These are phyloP conservation scores for Prinsepia uniflora DNA, from an alignment of 306 rosid genomes.

Conservation along the genomic window DNA sequence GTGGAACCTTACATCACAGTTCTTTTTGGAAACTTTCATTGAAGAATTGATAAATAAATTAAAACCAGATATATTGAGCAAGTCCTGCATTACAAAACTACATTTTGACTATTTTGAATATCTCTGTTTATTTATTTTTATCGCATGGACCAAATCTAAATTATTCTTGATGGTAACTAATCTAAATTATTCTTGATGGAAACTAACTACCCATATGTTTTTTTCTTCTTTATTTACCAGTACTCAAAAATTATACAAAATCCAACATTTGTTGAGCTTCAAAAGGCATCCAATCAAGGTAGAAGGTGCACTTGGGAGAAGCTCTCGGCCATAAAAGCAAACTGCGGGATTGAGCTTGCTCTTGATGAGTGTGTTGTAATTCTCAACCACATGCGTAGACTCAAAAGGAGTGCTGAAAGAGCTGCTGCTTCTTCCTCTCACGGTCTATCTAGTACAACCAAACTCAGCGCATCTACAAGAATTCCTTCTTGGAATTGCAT, in stretches of 20 bases:
- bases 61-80: background rate
- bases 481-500: slow-evolving; percentile 98
- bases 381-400: slow-evolving; percentile 90
- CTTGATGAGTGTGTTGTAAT: slow-evolving; percentile 84
- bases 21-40: background rate
- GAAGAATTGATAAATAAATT: background rate
- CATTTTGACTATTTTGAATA: background rate
- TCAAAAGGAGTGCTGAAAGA: slow-evolving; percentile 66
- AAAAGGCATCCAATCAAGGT: slow-evolving; percentile 96
- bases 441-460: slow-evolving; percentile 46
- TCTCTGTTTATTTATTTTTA: background rate
- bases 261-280: slow-evolving; percentile 83
- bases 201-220: slow-evolving; percentile 23
- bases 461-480: slow-evolving; percentile 74
- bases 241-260: slow-evolving; percentile 85
- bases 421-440: slow-evolving; percentile 74
- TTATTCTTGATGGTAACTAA: background rate
- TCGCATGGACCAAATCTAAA: background rate
- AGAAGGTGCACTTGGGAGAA: slow-evolving; percentile 99
- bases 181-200: background rate
- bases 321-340: slow-evolving; percentile 91
- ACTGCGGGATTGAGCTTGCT: slow-evolving; percentile 89
- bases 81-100: background rate
- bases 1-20: background rate
- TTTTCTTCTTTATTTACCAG: slow-evolving; percentile 31